Conservation (phyloP, 331 rosid genomes). For the Arachis monticola region DNA sequence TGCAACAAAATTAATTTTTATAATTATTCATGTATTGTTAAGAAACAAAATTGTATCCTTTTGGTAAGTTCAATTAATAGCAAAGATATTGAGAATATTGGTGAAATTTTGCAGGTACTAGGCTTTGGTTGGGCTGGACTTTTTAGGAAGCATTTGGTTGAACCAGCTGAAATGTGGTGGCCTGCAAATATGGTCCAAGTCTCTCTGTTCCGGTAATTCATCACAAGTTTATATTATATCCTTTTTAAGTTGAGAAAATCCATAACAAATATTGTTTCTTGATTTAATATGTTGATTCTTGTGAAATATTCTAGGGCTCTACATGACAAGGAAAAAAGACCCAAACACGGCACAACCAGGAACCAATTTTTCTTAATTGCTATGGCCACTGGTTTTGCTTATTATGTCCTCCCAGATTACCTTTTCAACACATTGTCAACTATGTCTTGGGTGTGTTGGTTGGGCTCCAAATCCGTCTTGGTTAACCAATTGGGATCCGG, state of each 20-base stretch:
- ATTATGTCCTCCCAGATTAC: constrained; percentile 73
- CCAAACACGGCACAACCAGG: constrained; percentile 49
- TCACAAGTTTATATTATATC: constrained; percentile 14
- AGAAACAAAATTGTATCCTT: too few species aligned
- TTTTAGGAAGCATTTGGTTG: constrained; percentile 71
- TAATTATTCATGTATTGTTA: too few species aligned
- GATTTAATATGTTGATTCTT: constrained; percentile 4
- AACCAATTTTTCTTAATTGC: constrained; percentile 43
- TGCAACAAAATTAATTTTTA: too few species aligned
- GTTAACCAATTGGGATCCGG: constrained; percentile 84
- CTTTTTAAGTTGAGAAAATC: too few species aligned
- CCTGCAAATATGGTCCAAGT: constrained; percentile 83
- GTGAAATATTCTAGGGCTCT: constrained; percentile 63
- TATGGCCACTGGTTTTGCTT: constrained; percentile 51
- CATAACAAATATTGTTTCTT: too few species aligned
- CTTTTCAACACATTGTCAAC: constrained; percentile 55
- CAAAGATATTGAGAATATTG: too few species aligned
- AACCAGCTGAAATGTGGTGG: constrained; percentile 93
- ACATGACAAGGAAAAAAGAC: constrained; percentile 66
- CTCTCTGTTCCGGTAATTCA: constrained; percentile 54
- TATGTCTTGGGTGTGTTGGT: constrained; percentile 78
- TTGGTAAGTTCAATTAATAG: too few species aligned
- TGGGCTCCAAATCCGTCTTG: constrained; percentile 50
- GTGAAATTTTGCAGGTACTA: not conserved
- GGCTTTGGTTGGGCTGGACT: constrained; percentile 60